Conservation (phyloP, 805 yeast species). For the Pichia cabralensis region DNA sequence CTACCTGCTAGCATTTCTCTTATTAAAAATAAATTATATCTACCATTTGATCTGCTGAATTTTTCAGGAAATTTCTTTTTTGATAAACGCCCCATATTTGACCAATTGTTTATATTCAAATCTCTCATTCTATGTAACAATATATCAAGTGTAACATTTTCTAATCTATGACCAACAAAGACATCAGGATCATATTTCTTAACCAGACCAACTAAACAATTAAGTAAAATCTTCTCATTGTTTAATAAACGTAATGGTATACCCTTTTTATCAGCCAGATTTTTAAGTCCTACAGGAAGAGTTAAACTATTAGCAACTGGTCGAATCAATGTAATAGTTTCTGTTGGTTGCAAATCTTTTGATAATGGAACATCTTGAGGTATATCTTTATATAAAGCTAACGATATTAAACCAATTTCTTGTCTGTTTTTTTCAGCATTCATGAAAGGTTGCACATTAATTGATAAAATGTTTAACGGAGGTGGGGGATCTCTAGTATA, state of each 20-base stretch:
- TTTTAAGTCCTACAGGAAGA: constrained; percentile 69
- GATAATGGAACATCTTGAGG: constrained; percentile 70
- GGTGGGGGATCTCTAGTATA: constrained; percentile 42
- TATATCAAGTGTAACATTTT: constrained; percentile 67
- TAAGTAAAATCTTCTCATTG: constrained; percentile 64
- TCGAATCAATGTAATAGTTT: constrained; percentile 62
- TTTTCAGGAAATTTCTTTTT: constrained; percentile 71
- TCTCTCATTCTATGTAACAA: constrained; percentile 74
- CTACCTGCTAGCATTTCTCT: constrained; percentile 77
- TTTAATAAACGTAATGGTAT: constrained; percentile 49
- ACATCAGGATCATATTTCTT: constrained; percentile 84
- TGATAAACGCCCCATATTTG: constrained; percentile 72
- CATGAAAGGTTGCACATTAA: constrained; percentile 74
- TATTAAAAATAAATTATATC: constrained; percentile 38
- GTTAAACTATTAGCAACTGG: constrained; percentile 55
- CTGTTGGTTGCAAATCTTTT: constrained; percentile 50
- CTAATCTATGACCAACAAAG: constrained; percentile 78
- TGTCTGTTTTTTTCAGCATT: constrained; percentile 67
- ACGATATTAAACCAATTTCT: constrained; percentile 76
- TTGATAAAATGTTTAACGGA: constrained; percentile 58
- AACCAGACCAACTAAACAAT: constrained; percentile 62
- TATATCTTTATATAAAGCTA: constrained; percentile 58
- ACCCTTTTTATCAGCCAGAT: constrained; percentile 45
- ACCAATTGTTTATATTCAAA: constrained; percentile 64
- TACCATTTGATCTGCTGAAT: constrained; percentile 45